Evolutionary conservation across 139 green algal species (phyloP), one percentile per base, ranked within the genome.

Genomic region (Nannochloris sp.): DNA sequence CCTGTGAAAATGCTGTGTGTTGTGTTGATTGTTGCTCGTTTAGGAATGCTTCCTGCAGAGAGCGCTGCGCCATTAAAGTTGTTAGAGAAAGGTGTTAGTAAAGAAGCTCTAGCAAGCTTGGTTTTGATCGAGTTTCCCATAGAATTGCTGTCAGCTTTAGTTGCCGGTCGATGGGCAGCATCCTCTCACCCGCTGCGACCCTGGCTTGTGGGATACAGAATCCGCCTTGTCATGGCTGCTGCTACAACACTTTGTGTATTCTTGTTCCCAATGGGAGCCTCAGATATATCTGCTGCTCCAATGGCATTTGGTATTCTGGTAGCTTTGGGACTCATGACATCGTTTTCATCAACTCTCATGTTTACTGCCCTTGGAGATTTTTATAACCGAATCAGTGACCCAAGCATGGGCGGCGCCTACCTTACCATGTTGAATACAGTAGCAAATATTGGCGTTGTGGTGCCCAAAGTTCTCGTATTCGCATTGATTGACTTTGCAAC

Each of bases 381-480:
- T 69, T 95, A 81, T 76, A 95, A 91, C 67, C 64, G 46, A 40
- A 64, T 87, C n/a, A 71, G 46, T 19, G 78, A 85, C 61, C 78
- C 83, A 31, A 57, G 15, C 29, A 88, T 90, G 80, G 89, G 90
- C n/a, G 90, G 90, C 24, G 81, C 88, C 2, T 97, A 96, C 76
- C 78, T 97, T 16, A 97, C 90, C 4, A 82, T 97, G 55, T 83
- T 97, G 27, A 97, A 97, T 80, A 96, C 90, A 11, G 87, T 96
- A 36, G 83, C 88, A 46, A 97, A 97, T 83, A 81, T 97, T 73
- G 90, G 90, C 44, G 75, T 85, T 34, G 87, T 81, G 10, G 62
- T 93, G 31, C 88, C 88, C 24, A 85, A 89, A 57, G 67, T 88
- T 11, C 68, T 73, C 1, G 50, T 92, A 5, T 94, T 90, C 66